Evolutionary conservation across 202 grass and related monocot genomes (phyloP).

Genomic region (Carex arenaria): DNA sequence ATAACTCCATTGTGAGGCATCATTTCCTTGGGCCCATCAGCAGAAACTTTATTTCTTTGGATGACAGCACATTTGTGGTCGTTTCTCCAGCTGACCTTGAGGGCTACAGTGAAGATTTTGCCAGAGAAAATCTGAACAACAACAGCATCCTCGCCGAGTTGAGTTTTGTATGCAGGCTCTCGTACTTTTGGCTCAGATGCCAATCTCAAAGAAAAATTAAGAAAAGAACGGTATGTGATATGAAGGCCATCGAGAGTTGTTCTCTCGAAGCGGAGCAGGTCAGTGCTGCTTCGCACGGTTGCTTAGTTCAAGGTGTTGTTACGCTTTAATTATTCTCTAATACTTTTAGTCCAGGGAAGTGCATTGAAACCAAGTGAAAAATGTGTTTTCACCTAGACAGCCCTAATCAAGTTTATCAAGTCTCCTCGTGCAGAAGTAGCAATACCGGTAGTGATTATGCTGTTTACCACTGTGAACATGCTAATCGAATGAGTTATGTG

Average conservation of each 20-base stretch:
- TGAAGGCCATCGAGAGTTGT: slow-evolving; percentile 51
- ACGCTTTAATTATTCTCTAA: slow-evolving; percentile 29
- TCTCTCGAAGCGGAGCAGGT: slow-evolving; percentile 61
- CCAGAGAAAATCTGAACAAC: slow-evolving; percentile 27
- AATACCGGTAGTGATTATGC: not conserved
- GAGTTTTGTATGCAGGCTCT: slow-evolving; percentile 66
- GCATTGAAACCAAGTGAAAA: not conserved
- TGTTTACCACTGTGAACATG: not conserved
- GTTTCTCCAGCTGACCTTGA: slow-evolving; percentile 75
- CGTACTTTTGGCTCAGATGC: slow-evolving; percentile 63
- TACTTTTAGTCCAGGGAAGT: not conserved
- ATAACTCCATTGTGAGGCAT: slow-evolving; percentile 36
- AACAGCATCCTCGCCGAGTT: slow-evolving; percentile 55
- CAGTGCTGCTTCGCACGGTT: slow-evolving; percentile 23
- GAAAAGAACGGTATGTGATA: slow-evolving; percentile 29
- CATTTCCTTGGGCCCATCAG: slow-evolving; percentile 22
- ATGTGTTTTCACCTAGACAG: slow-evolving; percentile 8
- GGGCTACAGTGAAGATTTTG: slow-evolving; percentile 38
- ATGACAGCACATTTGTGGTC: slow-evolving; percentile 69
- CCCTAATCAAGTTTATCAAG: not conserved
- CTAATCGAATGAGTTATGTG: not conserved
- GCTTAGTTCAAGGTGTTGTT: slow-evolving; percentile 57
- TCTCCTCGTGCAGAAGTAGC: not conserved
- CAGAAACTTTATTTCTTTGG: slow-evolving; percentile 45
- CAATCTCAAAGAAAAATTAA: slow-evolving; percentile 17